Evolutionary conservation across 352 stramenopile genomes (phyloP).

Genomic region (Globisporangium orthogonon): DNA sequence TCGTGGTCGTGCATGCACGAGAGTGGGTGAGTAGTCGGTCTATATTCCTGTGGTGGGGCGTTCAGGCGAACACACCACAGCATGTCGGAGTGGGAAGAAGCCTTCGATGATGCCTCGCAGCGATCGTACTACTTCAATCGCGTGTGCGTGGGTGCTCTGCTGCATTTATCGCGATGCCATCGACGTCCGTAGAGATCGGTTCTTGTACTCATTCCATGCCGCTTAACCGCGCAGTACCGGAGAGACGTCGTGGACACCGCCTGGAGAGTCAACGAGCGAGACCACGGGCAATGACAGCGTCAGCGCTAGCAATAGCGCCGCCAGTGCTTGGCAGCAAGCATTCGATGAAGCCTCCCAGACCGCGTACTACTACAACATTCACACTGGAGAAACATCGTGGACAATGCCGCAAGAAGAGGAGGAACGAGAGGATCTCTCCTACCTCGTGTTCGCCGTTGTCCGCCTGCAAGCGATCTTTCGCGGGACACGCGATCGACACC

Average conservation of each 20-base stretch:
- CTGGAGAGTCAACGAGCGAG: conserved; percentile 19
- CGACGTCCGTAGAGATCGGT: background rate
- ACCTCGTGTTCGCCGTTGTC: conserved; percentile 38
- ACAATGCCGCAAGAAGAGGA: conserved; percentile 22
- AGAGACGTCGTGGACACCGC: conserved; percentile 47
- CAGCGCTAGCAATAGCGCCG: conserved; percentile 5
- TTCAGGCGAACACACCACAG: conserved; percentile 47
- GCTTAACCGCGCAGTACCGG: conserved; percentile 24
- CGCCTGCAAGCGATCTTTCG: conserved; percentile 44
- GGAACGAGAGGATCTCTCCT: conserved; percentile 24
- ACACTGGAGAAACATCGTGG: conserved; percentile 66
- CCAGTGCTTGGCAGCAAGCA: conserved; percentile 33
- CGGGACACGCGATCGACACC: conserved; percentile 25
- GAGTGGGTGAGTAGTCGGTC: conserved; percentile 17
- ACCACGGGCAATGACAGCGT: background rate
- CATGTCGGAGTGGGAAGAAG: conserved; percentile 39
- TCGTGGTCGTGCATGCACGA: too few relatives aligned
- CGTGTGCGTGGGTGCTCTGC: conserved; percentile 31
- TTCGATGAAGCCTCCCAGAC: conserved; percentile 67
- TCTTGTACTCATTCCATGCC: background rate
- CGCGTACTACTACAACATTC: conserved; percentile 62
- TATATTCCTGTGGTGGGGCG: conserved; percentile 21
- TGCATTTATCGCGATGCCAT: too few relatives aligned
- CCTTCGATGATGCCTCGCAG: conserved; percentile 31
- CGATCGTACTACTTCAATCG: conserved; percentile 13